A percentile compares a stretch with the other conserved stretches of the same genome.
Evolutionary conservation across 768 basidiomycete species (phyloP).

Genomic region (Hortiboletus flavorubellus): DNA sequence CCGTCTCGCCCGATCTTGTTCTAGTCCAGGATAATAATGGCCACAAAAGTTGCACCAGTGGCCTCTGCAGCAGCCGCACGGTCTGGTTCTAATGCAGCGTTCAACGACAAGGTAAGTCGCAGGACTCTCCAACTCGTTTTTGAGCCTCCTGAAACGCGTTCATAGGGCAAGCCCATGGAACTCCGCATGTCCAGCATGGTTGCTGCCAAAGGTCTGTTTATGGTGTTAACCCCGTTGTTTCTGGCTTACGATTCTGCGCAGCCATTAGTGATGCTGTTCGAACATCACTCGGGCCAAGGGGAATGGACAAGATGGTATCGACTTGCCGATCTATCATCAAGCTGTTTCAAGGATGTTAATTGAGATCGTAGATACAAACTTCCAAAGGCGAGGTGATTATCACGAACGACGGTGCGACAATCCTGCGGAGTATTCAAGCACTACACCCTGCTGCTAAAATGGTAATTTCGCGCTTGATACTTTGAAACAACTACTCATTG

Average conservation of each 20-base stretch:
- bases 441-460: conserved; percentile 98
- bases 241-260: conserved; percentile 30
- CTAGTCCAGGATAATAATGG: conserved; percentile 28
- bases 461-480: conserved; percentile 42
- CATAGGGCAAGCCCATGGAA: conserved; percentile 96
- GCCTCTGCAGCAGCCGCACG: conserved; percentile 24
- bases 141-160: conserved; percentile 27
- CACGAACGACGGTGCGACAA: conserved; percentile 98
- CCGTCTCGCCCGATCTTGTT: conserved; percentile 7
- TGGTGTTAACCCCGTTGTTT: not conserved
- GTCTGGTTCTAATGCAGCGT: conserved; percentile 68
- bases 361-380: conserved; percentile 77
- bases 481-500: not conserved
- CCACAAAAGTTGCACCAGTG: conserved; percentile 21
- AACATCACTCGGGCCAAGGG: conserved; percentile 93
- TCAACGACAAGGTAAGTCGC: conserved; percentile 75
- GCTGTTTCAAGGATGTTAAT: conserved; percentile 8
- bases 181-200: conserved; percentile 96
- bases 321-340: conserved; percentile 13
- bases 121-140: not conserved
- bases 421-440: conserved; percentile 92
- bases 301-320: conserved; percentile 99
- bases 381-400: conserved; percentile 95
- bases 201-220: conserved; percentile 82
- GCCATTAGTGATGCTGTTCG: conserved; percentile 97